phyloP scores from a whole-genome alignment of 345 rosid species.

The Salix udensis region DNA sequence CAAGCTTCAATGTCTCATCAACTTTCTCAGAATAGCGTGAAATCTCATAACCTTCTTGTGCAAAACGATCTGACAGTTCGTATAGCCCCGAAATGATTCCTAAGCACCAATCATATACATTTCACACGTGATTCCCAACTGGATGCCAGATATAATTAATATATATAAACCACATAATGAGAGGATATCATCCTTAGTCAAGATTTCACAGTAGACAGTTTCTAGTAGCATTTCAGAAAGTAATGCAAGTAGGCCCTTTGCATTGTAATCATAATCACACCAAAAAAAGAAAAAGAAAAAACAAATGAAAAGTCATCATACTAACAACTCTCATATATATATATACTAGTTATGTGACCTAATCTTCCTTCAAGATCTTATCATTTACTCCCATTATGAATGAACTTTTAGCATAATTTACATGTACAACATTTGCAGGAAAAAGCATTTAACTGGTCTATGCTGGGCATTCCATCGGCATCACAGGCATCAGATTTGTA shows the following conservation, averaged over 20 bases:
- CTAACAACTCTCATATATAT: neutral
- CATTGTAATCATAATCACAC: neutral
- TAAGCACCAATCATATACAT: slow-evolving; percentile 20
- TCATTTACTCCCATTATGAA: neutral
- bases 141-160: too few relatives aligned
- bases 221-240: neutral
- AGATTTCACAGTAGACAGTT: neutral
- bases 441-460: neutral
- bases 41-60: slow-evolving; percentile 66
- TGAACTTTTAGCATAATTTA: neutral
- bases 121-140: neutral
- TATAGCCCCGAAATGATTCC: slow-evolving; percentile 97
- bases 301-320: neutral
- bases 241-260: neutral
- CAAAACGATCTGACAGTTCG: slow-evolving; percentile 94
- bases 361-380: neutral
- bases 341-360: neutral
- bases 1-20: slow-evolving; percentile 76
- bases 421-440: neutral
- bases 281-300: neutral
- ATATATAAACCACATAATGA: too few relatives aligned
- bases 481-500: neutral
- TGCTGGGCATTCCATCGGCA: neutral
- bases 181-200: too few relatives aligned
- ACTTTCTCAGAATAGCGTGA: slow-evolving; percentile 78